Conservation (phyloP, 495 filamentous ascomycete genomes). For the Podospora comata region DNA sequence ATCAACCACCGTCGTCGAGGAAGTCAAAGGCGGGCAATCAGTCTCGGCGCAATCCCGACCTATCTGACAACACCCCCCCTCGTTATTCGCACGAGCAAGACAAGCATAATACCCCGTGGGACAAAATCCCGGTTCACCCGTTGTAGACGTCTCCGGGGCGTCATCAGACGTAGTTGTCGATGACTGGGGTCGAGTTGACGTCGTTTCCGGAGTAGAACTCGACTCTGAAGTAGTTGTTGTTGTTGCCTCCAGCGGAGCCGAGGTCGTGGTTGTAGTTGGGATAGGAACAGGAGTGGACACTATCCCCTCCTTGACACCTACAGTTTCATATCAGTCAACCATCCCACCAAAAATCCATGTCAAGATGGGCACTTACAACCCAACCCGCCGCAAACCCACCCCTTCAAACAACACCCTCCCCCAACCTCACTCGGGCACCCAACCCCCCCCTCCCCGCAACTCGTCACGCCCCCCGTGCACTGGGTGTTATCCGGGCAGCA, state of each 20-base stretch:
- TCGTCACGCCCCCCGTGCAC: conserved; percentile 63
- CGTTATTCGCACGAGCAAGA: conserved; percentile 38
- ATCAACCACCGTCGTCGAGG: conserved; percentile 57
- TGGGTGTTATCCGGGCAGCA: conserved; percentile 74
- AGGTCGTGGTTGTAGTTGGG: conserved; percentile 26
- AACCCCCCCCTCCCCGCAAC: conserved; percentile 60
- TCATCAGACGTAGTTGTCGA: conserved; percentile 26
- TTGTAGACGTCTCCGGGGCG: conserved; percentile 1
- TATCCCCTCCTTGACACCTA: conserved; percentile 23
- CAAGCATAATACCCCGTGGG: conserved; percentile 58
- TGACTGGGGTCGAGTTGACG: conserved; percentile 42
- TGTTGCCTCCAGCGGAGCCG: too few relatives aligned
- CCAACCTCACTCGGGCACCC: conserved; percentile 66
- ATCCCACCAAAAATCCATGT: too few relatives aligned
- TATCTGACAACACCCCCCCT: conserved; percentile 64
- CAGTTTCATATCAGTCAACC: background rate
- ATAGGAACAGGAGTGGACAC: conserved; percentile 28
- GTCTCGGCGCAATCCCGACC: conserved; percentile 71
- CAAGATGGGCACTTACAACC: conserved; percentile 62
- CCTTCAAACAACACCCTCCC: conserved; percentile 84
- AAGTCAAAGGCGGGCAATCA: conserved; percentile 49
- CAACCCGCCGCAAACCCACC: conserved; percentile 70
- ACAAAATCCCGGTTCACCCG: conserved; percentile 40
- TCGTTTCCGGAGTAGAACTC: conserved; percentile 35
- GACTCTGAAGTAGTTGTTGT: conserved; percentile 8